Evolutionary conservation across 208 protist genomes (phyloP).

Genomic region (Trypanosoma scelopori): DNA sequence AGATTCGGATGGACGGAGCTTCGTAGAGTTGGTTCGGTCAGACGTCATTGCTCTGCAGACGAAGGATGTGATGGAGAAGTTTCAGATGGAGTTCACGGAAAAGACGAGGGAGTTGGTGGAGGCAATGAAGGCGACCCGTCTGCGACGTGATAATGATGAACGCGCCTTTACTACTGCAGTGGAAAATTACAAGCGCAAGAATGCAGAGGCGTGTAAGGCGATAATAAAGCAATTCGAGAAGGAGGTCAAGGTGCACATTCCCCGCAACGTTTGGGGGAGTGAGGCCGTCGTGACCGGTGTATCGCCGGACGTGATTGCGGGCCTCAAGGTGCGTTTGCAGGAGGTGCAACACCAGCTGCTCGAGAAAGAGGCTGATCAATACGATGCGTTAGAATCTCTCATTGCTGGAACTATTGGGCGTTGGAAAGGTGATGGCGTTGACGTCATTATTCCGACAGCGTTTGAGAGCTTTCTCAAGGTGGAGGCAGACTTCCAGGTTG

Average conservation of each 20-base stretch:
- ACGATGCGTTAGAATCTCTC: constrained; percentile 66
- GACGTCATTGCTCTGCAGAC: constrained; percentile 53
- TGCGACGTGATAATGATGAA: constrained; percentile 63
- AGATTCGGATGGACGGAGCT: constrained; percentile 53
- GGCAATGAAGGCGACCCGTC: constrained; percentile 69
- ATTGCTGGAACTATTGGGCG: constrained; percentile 63
- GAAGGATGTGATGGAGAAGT: constrained; percentile 74
- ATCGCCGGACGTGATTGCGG: constrained; percentile 13
- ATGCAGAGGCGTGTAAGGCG: constrained; percentile 36
- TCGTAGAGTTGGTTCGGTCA: constrained; percentile 54
- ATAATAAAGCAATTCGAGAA: constrained; percentile 69
- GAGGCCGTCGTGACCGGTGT: constrained; percentile 12
- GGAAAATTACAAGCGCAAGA: constrained; percentile 37
- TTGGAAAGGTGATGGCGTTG: constrained; percentile 74
- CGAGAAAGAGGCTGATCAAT: constrained; percentile 75
- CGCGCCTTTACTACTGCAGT: constrained; percentile 42
- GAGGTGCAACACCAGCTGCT: constrained; percentile 58
- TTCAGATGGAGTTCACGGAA: constrained; percentile 80
- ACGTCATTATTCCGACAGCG: constrained; percentile 71
- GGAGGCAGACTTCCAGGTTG: constrained; percentile 76
- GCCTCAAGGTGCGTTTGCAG: constrained; percentile 40
- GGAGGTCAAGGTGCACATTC: constrained; percentile 50
- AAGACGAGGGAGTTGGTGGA: constrained; percentile 78
- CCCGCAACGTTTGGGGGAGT: constrained; percentile 29
- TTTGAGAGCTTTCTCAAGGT: constrained; percentile 77